A percentile compares a stretch with the other conserved stretches of the same genome.
phyloP scores from a whole-genome alignment of 2,329 filamentous ascomycete species.

The Colletotrichum sp. region DNA sequence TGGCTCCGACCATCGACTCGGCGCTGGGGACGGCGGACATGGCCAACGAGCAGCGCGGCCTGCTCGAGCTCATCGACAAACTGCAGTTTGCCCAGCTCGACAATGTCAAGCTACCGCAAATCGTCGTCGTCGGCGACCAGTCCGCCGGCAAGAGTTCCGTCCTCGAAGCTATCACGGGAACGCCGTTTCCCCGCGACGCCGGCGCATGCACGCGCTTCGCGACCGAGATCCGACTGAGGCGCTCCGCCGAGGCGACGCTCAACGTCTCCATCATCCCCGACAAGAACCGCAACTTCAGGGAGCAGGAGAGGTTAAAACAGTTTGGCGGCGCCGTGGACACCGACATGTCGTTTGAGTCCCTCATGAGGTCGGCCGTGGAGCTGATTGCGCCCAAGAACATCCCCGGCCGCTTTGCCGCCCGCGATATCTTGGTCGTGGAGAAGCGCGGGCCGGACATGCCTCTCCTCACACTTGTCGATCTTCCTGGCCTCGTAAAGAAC shows the following conservation, averaged over 20 bases:
- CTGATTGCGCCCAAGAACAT: slow-evolving; percentile 55
- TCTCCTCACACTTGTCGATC: slow-evolving; percentile 64
- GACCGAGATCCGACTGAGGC: slow-evolving; percentile 61
- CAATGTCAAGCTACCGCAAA: slow-evolving; percentile 60
- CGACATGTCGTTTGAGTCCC: slow-evolving; percentile 50
- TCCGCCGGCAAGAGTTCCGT: slow-evolving; percentile 69
- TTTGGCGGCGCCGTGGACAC: slow-evolving; percentile 51
- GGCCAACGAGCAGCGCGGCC: slow-evolving; percentile 57
- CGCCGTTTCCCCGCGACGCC: slow-evolving; percentile 63
- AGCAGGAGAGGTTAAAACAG: slow-evolving; percentile 50
- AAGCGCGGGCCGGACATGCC: slow-evolving; percentile 63
- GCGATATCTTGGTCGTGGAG: slow-evolving; percentile 62
- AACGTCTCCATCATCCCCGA: slow-evolving; percentile 61
- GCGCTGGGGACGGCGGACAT: slow-evolving; percentile 54
- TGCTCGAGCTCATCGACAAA: slow-evolving; percentile 62
- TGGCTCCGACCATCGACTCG: slow-evolving; percentile 49
- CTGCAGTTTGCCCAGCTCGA: slow-evolving; percentile 58
- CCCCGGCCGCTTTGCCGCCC: slow-evolving; percentile 54
- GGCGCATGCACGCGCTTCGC: slow-evolving; percentile 66
- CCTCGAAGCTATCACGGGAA: slow-evolving; percentile 66
- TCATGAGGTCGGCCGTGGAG: slow-evolving; percentile 55
- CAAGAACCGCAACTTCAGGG: slow-evolving; percentile 47
- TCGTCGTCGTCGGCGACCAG: slow-evolving; percentile 69
- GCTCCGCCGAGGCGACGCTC: slow-evolving; percentile 46
- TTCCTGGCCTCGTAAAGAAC: slow-evolving; percentile 62